A percentile compares a stretch with the other conserved stretches of the same genome.
Conservation (phyloP, 108 stramenopile species). For the Nitzschia inconspicua region DNA sequence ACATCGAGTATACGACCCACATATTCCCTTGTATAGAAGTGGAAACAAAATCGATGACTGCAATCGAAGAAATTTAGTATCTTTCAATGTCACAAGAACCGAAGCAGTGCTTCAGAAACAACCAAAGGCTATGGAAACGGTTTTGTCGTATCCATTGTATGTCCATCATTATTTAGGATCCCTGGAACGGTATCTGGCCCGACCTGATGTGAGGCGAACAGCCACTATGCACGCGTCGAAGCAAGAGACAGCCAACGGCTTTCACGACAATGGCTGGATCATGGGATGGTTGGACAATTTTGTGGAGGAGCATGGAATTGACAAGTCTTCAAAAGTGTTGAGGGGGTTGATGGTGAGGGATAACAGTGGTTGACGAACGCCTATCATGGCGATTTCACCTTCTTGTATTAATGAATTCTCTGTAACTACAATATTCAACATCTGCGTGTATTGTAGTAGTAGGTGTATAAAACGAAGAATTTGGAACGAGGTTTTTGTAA, state of each 20-base stretch:
- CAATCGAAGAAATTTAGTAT: background rate
- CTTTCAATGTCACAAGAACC: background rate
- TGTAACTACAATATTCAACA: no score
- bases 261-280: constrained; percentile 28
- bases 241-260: constrained; percentile 3
- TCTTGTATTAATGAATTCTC: no score
- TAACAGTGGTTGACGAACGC: no score
- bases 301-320: constrained; percentile 20
- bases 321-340: constrained; percentile 9
- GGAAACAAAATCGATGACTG: background rate
- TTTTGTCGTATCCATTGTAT: constrained; percentile 10
- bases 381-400: no score
- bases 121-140: background rate
- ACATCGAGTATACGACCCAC: background rate
- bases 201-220: constrained; percentile 29
- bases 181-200: constrained; percentile 27
- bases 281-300: constrained; percentile 33
- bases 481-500: no score
- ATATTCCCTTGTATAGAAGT: background rate
- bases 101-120: background rate
- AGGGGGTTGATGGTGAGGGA: no score
- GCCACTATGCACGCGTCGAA: background rate
- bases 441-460: no score
- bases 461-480: no score
- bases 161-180: constrained; percentile 41